Evolutionary conservation across 2,329 filamentous ascomycete genomes (phyloP), one percentile per base, ranked within the genome.

Genomic region (Neofusicoccum kwambonambiense): DNA sequence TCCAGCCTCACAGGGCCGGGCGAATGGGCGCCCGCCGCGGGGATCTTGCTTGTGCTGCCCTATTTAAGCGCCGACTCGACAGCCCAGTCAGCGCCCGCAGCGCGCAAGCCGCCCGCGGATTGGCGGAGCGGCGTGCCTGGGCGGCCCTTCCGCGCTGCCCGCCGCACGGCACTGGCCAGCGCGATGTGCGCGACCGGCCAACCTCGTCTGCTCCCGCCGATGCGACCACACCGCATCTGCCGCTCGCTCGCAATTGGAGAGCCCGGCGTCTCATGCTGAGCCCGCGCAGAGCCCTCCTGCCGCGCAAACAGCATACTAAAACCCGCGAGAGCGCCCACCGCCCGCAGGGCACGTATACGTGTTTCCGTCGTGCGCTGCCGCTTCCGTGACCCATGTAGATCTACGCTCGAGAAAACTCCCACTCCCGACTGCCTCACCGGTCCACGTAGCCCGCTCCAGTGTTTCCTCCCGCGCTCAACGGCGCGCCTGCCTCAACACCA

Each of bases 61-160:
- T 65, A 70, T 71, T 63, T 76, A 77, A 73, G 74, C 74, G 74
- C 75, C 73, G 70, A 69, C 67, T 42, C 64, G 68, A 69, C 70
- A 68, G 69, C 35, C 49, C 57, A 66, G 35, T 51, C 70, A 60
- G 15, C 54, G 54, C 54, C 39, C 54, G 54, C 54, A 44, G 70
- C 68, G 67, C 69, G 70, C 72, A 69, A 67, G 69, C 69, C 66
- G 49, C 64, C 68, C 66, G 63, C 39, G 70, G 68, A 76, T 75
- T 76, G 75, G 75, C 69, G 54, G 69, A 66, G 57, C 44, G 35
- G 9, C 27, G 49, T 51, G 49, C 51, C 17, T 39, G 51, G 51
- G 42, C n/a, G 27, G 22, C 11, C 15, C 44, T 61, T 61, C 57
- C 54, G 54, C 34, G 54, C 54, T 57, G 54, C 22, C 39, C 54